A percentile compares a stretch with the other conserved stretches of the same genome.
Conservation (phyloP, 1,284 basidiomycete species). For the Microstroma glucosiphilum region DNA sequence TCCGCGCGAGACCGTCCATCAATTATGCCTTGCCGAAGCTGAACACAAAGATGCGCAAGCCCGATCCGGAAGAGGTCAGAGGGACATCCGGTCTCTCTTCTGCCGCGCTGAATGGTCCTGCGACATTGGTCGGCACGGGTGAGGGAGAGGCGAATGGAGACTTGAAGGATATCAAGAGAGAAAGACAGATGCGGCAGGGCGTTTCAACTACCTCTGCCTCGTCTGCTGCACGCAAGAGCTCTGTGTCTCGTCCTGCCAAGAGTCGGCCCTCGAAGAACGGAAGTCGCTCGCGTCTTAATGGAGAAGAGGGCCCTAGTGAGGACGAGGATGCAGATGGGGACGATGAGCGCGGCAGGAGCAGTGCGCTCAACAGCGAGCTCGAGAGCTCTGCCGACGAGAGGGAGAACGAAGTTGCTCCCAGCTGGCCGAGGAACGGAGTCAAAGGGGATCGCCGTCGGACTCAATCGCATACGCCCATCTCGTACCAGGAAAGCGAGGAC, state of each 20-base stretch:
- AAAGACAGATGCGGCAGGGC: slow-evolving; percentile 1
- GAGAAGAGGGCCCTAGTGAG: background rate
- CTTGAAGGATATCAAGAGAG: slow-evolving; percentile 7
- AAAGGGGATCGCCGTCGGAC: background rate
- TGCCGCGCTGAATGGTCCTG: background rate
- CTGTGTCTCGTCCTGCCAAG: background rate
- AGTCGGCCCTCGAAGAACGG: background rate
- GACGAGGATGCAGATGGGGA: slow-evolving; percentile 3
- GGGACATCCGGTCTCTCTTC: background rate
- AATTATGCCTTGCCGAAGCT: slow-evolving; percentile 50
- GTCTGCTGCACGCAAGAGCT: background rate
- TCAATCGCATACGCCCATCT: background rate
- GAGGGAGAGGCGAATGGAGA: slow-evolving; percentile 5
- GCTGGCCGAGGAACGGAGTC: too few relatives aligned
- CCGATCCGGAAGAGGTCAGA: slow-evolving; percentile 29
- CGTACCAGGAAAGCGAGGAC: slow-evolving; percentile 15
- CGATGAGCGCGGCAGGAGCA: background rate
- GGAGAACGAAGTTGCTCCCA: background rate
- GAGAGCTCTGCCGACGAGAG: background rate
- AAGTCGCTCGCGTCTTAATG: background rate
- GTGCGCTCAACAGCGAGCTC: background rate
- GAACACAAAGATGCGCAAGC: slow-evolving; percentile 51
- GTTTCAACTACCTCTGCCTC: background rate
- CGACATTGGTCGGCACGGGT: background rate
- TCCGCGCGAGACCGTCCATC: slow-evolving; percentile 34